A percentile compares a stretch with the other conserved stretches of the same genome.
phyloP scores from a whole-genome alignment of 805 yeast species.

The Ogataea parapolymorpha region DNA sequence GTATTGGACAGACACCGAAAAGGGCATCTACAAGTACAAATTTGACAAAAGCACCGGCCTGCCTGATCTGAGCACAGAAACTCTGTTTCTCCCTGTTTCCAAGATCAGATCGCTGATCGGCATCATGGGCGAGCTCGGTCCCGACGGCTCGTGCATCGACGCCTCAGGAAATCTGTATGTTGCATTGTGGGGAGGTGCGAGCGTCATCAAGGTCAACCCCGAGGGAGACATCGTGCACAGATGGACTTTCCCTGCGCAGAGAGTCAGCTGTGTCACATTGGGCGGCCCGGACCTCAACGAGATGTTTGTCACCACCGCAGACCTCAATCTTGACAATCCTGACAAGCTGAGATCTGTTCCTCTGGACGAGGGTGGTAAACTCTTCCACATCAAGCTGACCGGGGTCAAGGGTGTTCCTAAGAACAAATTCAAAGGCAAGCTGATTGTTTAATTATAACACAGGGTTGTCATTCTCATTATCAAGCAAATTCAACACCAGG shows the following conservation, averaged over 20 bases:
- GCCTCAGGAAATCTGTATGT: slow-evolving; percentile 52
- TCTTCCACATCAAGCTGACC: slow-evolving; percentile 44
- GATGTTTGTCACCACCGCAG: slow-evolving; percentile 67
- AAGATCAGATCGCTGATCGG: slow-evolving; percentile 12
- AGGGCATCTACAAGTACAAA: slow-evolving; percentile 47
- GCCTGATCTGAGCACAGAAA: slow-evolving; percentile 34
- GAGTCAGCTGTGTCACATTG: slow-evolving; percentile 64
- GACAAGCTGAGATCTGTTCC: slow-evolving; percentile 28
- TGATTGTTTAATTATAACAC: slow-evolving; percentile 16
- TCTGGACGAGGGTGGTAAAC: slow-evolving; percentile 56
- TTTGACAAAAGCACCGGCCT: slow-evolving; percentile 32
- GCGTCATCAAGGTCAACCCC: slow-evolving; percentile 51
- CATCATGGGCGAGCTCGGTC: slow-evolving; percentile 48
- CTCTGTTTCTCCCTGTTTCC: slow-evolving; percentile 35
- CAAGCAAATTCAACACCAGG: slow-evolving; percentile 31
- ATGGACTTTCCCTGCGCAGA: slow-evolving; percentile 53
- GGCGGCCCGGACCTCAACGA: slow-evolving; percentile 60
- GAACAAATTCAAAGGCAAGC: slow-evolving; percentile 26
- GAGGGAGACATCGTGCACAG: slow-evolving; percentile 50
- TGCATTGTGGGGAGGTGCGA: slow-evolving; percentile 62
- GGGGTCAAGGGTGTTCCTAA: slow-evolving; percentile 36
- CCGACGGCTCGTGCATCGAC: slow-evolving; percentile 76
- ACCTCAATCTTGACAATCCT: slow-evolving; percentile 41
- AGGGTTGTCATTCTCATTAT: neutral
- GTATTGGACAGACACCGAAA: slow-evolving; percentile 54